Percentiles rank a stretch among this genome's conserved stretches.
Conservation (phyloP, 306 rosid species). For the Chamaecrista fasciculata region DNA sequence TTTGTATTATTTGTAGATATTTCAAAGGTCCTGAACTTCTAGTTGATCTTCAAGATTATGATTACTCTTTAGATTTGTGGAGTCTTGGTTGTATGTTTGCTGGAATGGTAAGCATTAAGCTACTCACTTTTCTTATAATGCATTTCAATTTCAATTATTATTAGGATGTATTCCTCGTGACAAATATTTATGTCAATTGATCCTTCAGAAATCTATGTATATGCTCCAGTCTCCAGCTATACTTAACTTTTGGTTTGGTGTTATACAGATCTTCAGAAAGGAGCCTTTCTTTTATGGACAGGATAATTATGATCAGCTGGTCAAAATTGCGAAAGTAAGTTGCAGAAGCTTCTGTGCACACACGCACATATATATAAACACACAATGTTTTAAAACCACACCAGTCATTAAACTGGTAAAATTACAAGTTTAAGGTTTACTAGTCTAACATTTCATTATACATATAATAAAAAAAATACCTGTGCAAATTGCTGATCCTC, state of each 20-base stretch:
- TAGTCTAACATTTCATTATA: no score
- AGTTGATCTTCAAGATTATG: conserved; percentile 96
- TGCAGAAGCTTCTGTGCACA: no score
- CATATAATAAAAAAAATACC: no score
- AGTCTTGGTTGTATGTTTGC: conserved; percentile 98
- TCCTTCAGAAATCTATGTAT: conserved; percentile 22
- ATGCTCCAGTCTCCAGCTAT: conserved; percentile 28
- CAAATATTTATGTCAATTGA: conserved; percentile 7
- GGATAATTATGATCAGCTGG: conserved; percentile 89
- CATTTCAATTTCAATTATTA: neutral
- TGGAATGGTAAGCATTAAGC: conserved; percentile 89
- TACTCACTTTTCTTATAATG: neutral
- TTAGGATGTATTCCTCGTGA: neutral
- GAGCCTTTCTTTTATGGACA: conserved; percentile 97
- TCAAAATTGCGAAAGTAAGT: conserved; percentile 85
- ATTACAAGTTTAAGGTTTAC: no score
- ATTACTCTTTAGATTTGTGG: conserved; percentile 88
- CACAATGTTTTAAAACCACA: no score
- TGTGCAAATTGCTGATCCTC: no score
- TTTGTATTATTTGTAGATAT: conserved; percentile 55
- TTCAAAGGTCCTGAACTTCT: conserved; percentile 97
- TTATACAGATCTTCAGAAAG: conserved; percentile 86
- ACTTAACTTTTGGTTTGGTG: conserved; percentile 41
- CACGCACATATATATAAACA: no score
- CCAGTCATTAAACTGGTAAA: no score